phyloP scores from a whole-genome alignment of 495 filamentous ascomycete genomes.

The Tuber aestivum region DNA sequence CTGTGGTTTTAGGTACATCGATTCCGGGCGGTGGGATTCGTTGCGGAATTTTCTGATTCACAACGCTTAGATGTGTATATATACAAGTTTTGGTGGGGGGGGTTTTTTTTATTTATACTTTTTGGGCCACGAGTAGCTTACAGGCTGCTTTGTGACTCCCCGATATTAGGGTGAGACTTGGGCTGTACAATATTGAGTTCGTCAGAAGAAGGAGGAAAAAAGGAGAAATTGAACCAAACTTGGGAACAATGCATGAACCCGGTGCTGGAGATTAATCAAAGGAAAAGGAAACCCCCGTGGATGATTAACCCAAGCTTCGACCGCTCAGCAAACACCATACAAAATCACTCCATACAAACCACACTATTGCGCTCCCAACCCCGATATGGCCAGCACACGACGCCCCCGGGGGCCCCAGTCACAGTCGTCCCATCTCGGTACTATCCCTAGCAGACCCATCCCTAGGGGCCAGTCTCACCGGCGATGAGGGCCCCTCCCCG shows the following conservation, averaged over 20 bases:
- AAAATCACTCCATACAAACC: neutral
- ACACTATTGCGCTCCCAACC: neutral
- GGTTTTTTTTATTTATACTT: neutral
- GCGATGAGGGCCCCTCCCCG: neutral
- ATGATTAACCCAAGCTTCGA: neutral
- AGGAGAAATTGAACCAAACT: neutral
- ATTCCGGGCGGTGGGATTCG: slow-evolving; percentile 32
- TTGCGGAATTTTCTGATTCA: slow-evolving; percentile 33
- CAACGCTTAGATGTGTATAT: slow-evolving; percentile 24
- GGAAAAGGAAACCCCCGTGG: neutral
- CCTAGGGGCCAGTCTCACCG: neutral
- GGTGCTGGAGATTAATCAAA: neutral
- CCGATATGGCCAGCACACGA: too few species aligned
- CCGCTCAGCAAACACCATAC: neutral
- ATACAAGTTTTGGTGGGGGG: neutral
- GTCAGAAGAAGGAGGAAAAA: too few species aligned
- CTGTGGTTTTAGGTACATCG: slow-evolving; percentile 23
- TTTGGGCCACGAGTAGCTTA: neutral
- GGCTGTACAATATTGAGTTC: slow-evolving; percentile 15
- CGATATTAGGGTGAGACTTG: neutral
- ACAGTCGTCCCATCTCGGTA: slow-evolving; percentile 10
- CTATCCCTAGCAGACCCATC: slow-evolving; percentile 7
- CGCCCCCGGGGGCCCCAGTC: neutral
- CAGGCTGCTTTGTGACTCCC: neutral
- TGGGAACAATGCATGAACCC: neutral